Percentiles rank a stretch among this genome's conserved stretches.
phyloP scores from a whole-genome alignment of 2,329 filamentous ascomycete genomes.

The Acrodontium crateriforme region DNA sequence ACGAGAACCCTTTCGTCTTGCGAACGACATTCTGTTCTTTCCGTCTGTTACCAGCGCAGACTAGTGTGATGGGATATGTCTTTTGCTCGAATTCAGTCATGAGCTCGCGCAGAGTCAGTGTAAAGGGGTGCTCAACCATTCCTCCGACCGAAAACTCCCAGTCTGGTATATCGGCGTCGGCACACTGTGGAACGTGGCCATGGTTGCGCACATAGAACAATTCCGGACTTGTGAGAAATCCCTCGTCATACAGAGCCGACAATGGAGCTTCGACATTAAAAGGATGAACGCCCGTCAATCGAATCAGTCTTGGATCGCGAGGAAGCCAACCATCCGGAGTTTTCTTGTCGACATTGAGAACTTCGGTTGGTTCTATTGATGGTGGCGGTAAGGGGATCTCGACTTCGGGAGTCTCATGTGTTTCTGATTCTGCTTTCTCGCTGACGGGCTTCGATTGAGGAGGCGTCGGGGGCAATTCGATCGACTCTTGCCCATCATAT shows the following conservation, averaged over 20 bases:
- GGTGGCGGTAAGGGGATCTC: constrained; percentile 57
- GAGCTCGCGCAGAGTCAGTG: constrained; percentile 57
- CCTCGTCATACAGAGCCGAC: constrained; percentile 61
- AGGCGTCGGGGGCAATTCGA: constrained; percentile 19
- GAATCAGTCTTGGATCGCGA: constrained; percentile 67
- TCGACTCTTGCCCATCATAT: constrained; percentile 1
- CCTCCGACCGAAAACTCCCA: constrained; percentile 81
- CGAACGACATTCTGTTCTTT: constrained; percentile 88
- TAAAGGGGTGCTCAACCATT: constrained; percentile 66
- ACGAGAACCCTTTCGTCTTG: constrained; percentile 89
- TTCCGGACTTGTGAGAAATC: constrained; percentile 76
- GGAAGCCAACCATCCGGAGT: constrained; percentile 75
- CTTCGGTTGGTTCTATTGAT: constrained; percentile 40
- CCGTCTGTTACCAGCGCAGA: constrained; percentile 80
- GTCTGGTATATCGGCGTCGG: constrained; percentile 55
- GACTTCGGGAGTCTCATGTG: constrained; percentile 39
- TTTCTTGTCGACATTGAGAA: constrained; percentile 62
- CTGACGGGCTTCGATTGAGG: constrained; percentile 22
- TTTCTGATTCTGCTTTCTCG: constrained; percentile 22
- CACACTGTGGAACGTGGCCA: constrained; percentile 63
- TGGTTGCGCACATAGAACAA: constrained; percentile 90
- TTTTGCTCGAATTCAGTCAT: constrained; percentile 63
- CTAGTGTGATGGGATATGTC: constrained; percentile 75
- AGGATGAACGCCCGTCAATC: constrained; percentile 76
- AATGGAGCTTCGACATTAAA: constrained; percentile 84